Base-by-base conservation (phyloP, 2,329 filamentous ascomycete genomes). In the Penicillium griseofulvum region DNA sequence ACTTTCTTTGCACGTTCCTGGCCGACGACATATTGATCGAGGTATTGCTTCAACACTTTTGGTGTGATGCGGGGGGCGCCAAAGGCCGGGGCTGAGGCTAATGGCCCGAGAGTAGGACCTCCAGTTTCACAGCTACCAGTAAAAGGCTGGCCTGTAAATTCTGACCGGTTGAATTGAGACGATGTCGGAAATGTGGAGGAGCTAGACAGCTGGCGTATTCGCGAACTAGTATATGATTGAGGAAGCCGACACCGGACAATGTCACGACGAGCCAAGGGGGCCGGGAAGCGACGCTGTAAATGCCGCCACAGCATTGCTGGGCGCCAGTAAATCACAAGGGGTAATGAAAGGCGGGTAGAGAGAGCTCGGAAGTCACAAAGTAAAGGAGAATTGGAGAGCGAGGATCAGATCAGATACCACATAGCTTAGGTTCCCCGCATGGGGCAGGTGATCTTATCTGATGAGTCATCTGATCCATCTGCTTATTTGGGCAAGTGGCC, bases 21-120 rank as follows among this genome's bases (percentile, higher is more conserved):
- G 38, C 93, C 94, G 4, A 99, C 93, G 1, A 99, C 93, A 71
- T 95, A 99, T 69, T 94, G 89, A 71, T 99, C 94, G 31, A 97
- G 85, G 67, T 94, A 89, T 68, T 90, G 86, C 79, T 97, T 97
- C 65, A 99, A 80, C 64, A 79, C 76, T 63, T 80, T 82, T 8
- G 85, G 85, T 10, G 85, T 87, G 50, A 87, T 77, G 49, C 78
- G 78, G 31, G 82, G 81, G 29, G 79, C 79, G 54, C 83, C 83
- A 57, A 83, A 81, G 33, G 78, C 78, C 56, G 81, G 81, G 10
- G 83, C 80, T 57, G 81, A 82, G 36, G 80, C 81, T 52, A 89
- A 72, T n/a, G 86, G 86, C 0, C 86, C 86, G 26, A 79, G 75
- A 16, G 84, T 87, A 3, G 84, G 84, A 49, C 80, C 74, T 6